Conservation (phyloP, 495 filamentous ascomycete genomes). For the Aspergillus heteromorphus region DNA sequence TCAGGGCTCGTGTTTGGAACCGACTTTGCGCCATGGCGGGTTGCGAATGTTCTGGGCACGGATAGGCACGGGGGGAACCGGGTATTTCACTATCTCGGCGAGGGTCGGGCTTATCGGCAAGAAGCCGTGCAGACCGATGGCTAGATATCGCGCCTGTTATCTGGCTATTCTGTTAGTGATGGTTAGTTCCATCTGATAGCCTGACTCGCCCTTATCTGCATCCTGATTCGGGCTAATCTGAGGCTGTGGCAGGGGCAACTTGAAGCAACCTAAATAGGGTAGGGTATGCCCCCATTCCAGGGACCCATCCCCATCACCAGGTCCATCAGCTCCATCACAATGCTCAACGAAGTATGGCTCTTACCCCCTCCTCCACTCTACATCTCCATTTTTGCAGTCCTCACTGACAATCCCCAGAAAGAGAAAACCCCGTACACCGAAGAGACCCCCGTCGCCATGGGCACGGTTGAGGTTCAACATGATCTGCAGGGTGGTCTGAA, state of each 20-base stretch:
- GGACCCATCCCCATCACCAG: background rate
- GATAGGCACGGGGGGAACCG: background rate
- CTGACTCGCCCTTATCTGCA: background rate
- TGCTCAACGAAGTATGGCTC: background rate
- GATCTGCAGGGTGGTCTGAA: background rate
- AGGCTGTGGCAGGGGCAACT: no score
- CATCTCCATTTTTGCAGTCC: no score
- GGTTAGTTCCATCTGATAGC: no score
- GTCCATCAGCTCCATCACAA: background rate
- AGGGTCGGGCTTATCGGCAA: background rate
- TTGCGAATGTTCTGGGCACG: no score
- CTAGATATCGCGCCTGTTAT: no score
- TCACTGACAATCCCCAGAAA: background rate
- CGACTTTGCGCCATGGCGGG: no score
- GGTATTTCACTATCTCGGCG: background rate
- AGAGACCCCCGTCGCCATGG: background rate
- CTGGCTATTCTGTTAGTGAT: no score
- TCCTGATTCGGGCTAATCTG: background rate
- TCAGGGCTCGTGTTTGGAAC: background rate
- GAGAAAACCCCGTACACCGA: background rate
- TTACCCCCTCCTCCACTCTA: background rate
- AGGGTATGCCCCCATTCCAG: background rate
- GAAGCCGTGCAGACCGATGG: background rate
- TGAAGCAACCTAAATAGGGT: no score
- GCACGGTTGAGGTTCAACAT: background rate